phyloP scores from a whole-genome alignment of 345 rosid genomes.

The Citrus australasica region DNA sequence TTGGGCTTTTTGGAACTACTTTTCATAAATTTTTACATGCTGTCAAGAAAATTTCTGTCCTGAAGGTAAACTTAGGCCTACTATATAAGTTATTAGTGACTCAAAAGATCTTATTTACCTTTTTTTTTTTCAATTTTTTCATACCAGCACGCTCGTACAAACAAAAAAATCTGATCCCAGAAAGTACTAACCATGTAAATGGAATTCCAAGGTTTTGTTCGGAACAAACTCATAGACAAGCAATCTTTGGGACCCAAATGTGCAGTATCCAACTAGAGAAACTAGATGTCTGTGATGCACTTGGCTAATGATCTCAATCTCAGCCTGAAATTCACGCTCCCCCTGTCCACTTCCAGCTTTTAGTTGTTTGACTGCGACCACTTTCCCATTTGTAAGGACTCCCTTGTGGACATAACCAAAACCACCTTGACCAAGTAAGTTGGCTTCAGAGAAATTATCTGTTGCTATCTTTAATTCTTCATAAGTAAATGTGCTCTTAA shows the following conservation, averaged over 20 bases:
- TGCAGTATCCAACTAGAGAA: conserved; percentile 67
- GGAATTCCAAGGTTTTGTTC: conserved; percentile 59
- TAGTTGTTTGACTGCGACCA: conserved; percentile 69
- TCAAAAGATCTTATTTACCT: not conserved
- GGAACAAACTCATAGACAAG: conserved; percentile 82
- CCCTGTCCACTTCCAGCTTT: conserved; percentile 71
- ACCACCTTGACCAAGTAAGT: conserved; percentile 75
- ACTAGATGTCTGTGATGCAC: conserved; percentile 76
- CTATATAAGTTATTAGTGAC: not conserved
- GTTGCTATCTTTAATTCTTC: conserved; percentile 60
- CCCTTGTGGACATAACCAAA: conserved; percentile 77
- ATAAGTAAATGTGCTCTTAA: conserved; percentile 45
- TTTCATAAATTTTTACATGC: not conserved
- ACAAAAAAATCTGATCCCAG: not conserved
- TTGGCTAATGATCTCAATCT: conserved; percentile 55
- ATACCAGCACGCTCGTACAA: not conserved
- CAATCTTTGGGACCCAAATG: conserved; percentile 45
- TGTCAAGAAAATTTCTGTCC: not conserved
- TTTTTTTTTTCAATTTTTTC: not conserved
- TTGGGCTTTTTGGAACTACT: not conserved
- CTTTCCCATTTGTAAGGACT: conserved; percentile 46
- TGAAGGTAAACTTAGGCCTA: not conserved
- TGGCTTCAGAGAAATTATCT: conserved; percentile 39
- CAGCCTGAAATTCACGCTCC: conserved; percentile 66
- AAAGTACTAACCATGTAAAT: conserved; percentile 59